These are phyloP conservation scores for Cercophora sp. DNA, from an alignment of 495 filamentous ascomycete species.

Conservation along the genomic window DNA sequence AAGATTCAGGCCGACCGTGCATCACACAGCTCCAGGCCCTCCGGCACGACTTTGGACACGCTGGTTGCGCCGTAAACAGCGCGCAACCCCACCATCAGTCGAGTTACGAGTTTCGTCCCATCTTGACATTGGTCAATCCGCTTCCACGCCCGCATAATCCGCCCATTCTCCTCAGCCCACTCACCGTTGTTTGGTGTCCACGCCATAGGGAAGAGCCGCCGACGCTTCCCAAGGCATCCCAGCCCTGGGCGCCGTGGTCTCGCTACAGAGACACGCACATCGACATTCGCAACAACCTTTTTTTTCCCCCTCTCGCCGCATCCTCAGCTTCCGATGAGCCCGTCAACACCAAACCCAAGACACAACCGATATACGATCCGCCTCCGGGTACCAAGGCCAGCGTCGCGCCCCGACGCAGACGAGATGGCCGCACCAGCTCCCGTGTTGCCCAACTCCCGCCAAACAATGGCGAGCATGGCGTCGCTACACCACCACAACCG, in stretches of 20 bases:
- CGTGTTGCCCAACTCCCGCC: constrained; percentile 17
- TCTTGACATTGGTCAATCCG: not conserved
- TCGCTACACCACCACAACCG: constrained; percentile 35
- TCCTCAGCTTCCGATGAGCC: constrained; percentile 18
- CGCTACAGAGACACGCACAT: not conserved
- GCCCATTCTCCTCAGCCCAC: constrained; percentile 2
- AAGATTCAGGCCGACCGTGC: not conserved
- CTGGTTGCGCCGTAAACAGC: not conserved
- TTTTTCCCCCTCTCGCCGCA: not conserved
- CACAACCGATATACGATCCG: constrained; percentile 14
- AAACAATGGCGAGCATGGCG: constrained; percentile 6
- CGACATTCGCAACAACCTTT: not conserved
- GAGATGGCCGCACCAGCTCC: constrained; percentile 8
- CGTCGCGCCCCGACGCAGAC: not conserved
- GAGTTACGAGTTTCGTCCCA: not conserved
- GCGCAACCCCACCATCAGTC: not conserved
- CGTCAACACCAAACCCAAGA: constrained; percentile 8
- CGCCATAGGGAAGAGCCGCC: not conserved
- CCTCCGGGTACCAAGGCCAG: constrained; percentile 4
- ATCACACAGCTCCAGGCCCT: not conserved
- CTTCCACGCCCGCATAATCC: not conserved
- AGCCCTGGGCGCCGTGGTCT: not conserved
- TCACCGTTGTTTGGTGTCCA: not conserved
- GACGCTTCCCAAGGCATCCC: not conserved
- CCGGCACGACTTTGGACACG: not conserved